These are phyloP conservation scores for Alectoria sarmentosa DNA, from an alignment of 495 filamentous ascomycete species.

Conservation along the genomic window DNA sequence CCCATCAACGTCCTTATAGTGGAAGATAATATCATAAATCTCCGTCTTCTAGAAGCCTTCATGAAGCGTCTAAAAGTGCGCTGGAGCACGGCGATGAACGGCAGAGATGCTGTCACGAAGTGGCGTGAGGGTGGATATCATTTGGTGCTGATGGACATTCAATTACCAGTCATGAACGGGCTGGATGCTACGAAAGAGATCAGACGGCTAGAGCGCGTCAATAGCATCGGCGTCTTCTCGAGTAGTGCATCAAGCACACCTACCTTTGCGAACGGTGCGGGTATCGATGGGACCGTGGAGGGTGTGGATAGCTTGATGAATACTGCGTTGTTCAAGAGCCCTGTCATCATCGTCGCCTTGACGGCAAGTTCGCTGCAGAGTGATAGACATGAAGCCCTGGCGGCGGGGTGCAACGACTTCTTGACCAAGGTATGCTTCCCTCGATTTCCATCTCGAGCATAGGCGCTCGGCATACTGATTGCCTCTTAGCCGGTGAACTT, in stretches of 20 bases:
- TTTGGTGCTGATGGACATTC: constrained; percentile 97
- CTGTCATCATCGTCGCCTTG: constrained; percentile 95
- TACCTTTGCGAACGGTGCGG: constrained; percentile 27
- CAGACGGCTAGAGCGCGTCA: constrained; percentile 76
- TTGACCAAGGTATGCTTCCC: constrained; percentile 74
- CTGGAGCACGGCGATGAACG: constrained; percentile 96
- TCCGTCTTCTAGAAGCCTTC: constrained; percentile 86
- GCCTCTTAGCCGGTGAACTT: constrained; percentile 79
- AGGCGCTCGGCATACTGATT: constrained; percentile 14
- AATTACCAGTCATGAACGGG: constrained; percentile 94
- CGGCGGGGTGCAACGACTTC: constrained; percentile 97
- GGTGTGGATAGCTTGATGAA: constrained; percentile 59
- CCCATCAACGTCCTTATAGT: constrained; percentile 98
- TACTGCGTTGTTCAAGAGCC: constrained; percentile 80
- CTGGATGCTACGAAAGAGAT: constrained; percentile 97
- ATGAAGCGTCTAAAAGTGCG: constrained; percentile 95
- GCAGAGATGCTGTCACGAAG: constrained; percentile 83
- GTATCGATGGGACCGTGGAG: constrained; percentile 32
- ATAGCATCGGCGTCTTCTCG: constrained; percentile 80
- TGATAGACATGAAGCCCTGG: constrained; percentile 89
- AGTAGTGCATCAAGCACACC: constrained; percentile 31
- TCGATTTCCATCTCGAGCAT: constrained; percentile 2
- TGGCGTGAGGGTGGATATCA: constrained; percentile 96
- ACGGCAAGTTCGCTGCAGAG: constrained; percentile 90
- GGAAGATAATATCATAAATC: constrained; percentile 97